Evolutionary conservation across 176 grass and related monocot species (phyloP).

Genomic region (Zoysia pacifica): DNA sequence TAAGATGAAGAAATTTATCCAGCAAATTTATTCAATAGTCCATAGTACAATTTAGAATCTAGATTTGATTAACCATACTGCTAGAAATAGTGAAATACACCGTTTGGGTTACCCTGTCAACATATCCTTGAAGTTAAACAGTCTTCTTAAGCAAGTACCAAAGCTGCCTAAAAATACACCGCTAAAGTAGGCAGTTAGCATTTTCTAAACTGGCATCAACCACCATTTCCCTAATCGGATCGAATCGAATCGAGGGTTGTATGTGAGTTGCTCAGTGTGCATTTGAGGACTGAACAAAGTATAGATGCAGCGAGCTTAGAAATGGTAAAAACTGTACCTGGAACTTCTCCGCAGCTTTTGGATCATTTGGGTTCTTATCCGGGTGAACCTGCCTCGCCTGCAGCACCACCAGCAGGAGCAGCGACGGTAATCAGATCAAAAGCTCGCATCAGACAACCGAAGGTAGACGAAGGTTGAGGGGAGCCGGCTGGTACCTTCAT

Average conservation of each 20-base stretch:
- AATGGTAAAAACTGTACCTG: conserved; percentile 53
- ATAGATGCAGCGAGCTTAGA: neutral
- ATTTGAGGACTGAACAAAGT: neutral
- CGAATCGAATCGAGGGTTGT: conserved; percentile 9
- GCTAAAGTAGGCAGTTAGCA: neutral
- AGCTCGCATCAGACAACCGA: neutral
- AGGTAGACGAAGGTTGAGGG: conserved; percentile 3
- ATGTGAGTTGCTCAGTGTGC: neutral
- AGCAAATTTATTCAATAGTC: neutral
- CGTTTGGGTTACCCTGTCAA: neutral
- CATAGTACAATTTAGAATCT: neutral
- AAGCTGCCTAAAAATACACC: neutral
- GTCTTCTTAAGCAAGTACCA: neutral
- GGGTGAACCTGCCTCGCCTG: conserved; percentile 95
- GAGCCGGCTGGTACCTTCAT: conserved; percentile 58
- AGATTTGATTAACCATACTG: neutral
- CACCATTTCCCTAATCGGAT: conserved; percentile 7
- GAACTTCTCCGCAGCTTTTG: conserved; percentile 76
- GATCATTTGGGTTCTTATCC: conserved; percentile 94
- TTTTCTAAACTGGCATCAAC: neutral
- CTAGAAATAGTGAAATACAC: neutral
- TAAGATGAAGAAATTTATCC: neutral
- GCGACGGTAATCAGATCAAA: conserved; percentile 30
- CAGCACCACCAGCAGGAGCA: conserved; percentile 8
- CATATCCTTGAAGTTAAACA: neutral